phyloP scores from a whole-genome alignment of 1,139 yeast species.

The Fermentozyma sake region DNA sequence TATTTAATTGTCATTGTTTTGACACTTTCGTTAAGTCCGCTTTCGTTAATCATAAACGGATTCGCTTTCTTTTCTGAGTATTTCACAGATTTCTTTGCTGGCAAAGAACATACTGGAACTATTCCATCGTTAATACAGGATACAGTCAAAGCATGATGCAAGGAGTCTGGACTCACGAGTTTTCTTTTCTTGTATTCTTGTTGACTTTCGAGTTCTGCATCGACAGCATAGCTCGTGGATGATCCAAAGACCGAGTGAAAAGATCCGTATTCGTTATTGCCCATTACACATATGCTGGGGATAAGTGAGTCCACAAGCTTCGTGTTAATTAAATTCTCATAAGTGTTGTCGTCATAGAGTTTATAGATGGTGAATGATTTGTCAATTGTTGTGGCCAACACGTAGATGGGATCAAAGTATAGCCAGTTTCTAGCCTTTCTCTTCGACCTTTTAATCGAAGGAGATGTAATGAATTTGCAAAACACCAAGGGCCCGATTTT shows the following conservation, averaged over 20 bases:
- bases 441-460: neutral
- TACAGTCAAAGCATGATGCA: too few relatives aligned
- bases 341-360: slow-evolving; percentile 17
- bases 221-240: too few relatives aligned
- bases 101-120: too few relatives aligned
- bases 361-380: slow-evolving; percentile 20
- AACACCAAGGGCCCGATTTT: slow-evolving; percentile 25
- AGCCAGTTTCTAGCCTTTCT: slow-evolving; percentile 4
- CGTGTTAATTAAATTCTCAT: slow-evolving; percentile 9
- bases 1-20: too few relatives aligned
- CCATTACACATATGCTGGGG: slow-evolving; percentile 5
- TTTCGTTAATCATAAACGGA: too few relatives aligned
- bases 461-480: slow-evolving; percentile 11
- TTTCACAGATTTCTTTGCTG: too few relatives aligned
- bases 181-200: too few relatives aligned
- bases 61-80: too few relatives aligned
- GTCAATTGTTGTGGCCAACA: slow-evolving; percentile 22
- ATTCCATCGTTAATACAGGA: too few relatives aligned
- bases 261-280: slow-evolving; percentile 8
- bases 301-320: slow-evolving; percentile 7
- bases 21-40: too few relatives aligned
- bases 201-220: too few relatives aligned
- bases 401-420: slow-evolving; percentile 21
- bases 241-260: slow-evolving; percentile 9
- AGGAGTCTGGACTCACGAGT: too few relatives aligned